phyloP scores from a whole-genome alignment of 176 grass and related monocot species.

The Rhynchospora tenuis region DNA sequence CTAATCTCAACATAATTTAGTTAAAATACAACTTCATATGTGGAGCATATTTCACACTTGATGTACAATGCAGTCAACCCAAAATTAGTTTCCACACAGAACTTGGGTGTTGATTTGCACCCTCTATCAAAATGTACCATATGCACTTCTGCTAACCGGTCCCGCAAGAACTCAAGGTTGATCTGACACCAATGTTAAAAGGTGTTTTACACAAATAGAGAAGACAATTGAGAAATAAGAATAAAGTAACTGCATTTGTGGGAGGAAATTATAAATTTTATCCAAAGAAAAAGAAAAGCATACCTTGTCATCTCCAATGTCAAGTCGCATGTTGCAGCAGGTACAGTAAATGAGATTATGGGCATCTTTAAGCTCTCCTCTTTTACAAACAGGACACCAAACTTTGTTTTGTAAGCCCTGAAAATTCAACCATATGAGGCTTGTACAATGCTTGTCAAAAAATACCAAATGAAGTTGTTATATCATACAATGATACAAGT shows the following conservation, averaged over 20 bases:
- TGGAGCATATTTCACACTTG: conserved; percentile 59
- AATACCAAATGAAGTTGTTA: not conserved
- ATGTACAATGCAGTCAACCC: conserved; percentile 79
- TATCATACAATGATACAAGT: not conserved
- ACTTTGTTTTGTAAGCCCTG: conserved; percentile 33
- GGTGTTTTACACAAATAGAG: not conserved
- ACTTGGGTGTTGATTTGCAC: conserved; percentile 72
- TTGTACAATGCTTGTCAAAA: not conserved
- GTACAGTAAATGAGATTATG: conserved; percentile 72
- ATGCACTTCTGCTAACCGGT: conserved; percentile 58
- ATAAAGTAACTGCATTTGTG: not conserved
- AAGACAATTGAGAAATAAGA: not conserved
- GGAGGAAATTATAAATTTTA: not conserved
- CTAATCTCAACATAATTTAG: not conserved
- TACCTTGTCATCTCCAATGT: conserved; percentile 85
- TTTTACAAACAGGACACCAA: conserved; percentile 86
- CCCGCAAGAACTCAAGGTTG: conserved; percentile 59
- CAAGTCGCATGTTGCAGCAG: conserved; percentile 55
- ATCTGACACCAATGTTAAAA: conserved; percentile 40
- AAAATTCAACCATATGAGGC: not conserved
- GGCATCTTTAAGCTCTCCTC: conserved; percentile 57
- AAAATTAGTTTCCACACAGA: conserved; percentile 65
- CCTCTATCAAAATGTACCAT: conserved; percentile 71
- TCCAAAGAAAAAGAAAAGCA: not conserved
- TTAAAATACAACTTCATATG: conserved; percentile 80